Evolutionary conservation across 768 basidiomycete species (phyloP), one percentile per base, ranked within the genome.

Genomic region (Pleurotus tuoliensis): DNA sequence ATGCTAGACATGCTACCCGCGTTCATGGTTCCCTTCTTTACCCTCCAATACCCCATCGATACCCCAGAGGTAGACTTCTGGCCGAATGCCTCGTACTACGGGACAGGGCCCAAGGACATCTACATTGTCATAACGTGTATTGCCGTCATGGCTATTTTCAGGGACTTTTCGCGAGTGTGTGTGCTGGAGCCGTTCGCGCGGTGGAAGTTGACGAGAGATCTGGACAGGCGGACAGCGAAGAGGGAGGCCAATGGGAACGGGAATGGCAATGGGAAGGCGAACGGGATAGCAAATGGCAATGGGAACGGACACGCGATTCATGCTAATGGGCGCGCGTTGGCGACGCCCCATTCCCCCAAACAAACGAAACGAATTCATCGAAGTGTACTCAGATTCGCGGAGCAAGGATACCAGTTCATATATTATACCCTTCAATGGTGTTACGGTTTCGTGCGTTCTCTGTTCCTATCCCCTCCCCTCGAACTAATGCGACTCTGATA

Each of bases 381-480:
- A 65, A 86, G 83, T 59, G 86, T 94, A 41, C 68, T 90, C 45
- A 79, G 97, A 63, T 98, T 98, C 66, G 92, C 93, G 2, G 97
- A 99, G 69, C 97, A 99, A 72, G 90, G 93, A 56, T 98, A 94
- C 92, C 84, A 84, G 37, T 78, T 86, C 45, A 70, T 92, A 48
- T 98, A 96, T 70, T 94, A 91, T 66, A 73, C 82, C 40, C 56
- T 82, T 1, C 89, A 87, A 62, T 96, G 90, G 81, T 70, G 70
- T 18, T 84, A 85, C 68, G 96, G 96, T 25, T 62, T 92, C 61
- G 96, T 96, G 67, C 71, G 94, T 86, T n/a, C 46, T n/a, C 11
- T 40, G 18, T 58, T 59, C 56, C 60, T 59, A 20, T 51, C 40
- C 44, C 30, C 11, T 34, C 30, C 9, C 30, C 30, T 34, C 11